Evolutionary conservation across 106 monocot genomes (phyloP).

Genomic region (Dioscorea alata): DNA sequence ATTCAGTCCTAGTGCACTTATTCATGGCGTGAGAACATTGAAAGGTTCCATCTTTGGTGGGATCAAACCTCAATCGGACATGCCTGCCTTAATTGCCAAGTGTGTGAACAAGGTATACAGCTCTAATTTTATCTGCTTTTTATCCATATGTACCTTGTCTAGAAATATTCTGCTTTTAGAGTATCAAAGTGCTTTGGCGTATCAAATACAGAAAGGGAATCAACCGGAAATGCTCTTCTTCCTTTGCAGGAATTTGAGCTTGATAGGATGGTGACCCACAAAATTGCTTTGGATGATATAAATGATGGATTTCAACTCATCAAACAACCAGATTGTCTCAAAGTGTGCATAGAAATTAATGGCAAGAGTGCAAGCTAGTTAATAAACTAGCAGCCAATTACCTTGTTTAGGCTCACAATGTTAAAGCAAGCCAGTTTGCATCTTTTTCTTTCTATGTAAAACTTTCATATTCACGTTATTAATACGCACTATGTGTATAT

Average conservation of each 20-base stretch:
- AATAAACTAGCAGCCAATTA: too few relatives aligned
- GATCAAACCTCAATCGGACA: conserved; percentile 2
- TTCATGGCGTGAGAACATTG: not conserved
- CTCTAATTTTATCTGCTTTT: not conserved
- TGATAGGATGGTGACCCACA: conserved; percentile 7
- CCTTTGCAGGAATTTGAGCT: not conserved
- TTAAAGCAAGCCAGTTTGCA: too few relatives aligned
- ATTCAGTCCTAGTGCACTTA: not conserved
- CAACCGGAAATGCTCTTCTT: not conserved
- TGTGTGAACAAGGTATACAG: conserved; percentile 7
- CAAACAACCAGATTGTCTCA: conserved; percentile 6
- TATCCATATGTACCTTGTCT: not conserved
- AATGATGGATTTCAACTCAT: conserved; percentile 2
- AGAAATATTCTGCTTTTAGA: not conserved
- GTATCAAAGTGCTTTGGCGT: not conserved
- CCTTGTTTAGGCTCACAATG: too few relatives aligned
- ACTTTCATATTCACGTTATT: too few relatives aligned
- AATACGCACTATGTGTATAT: too few relatives aligned
- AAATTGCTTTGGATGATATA: conserved; percentile 3
- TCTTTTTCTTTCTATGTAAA: too few relatives aligned
- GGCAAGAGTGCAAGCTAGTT: not conserved
- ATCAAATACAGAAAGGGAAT: not conserved
- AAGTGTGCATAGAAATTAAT: conserved; percentile 4
- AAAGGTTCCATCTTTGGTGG: conserved; percentile 12
- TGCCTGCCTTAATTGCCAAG: not conserved